A percentile compares a stretch with the other conserved stretches of the same genome.
Evolutionary conservation across 768 basidiomycete genomes (phyloP).

Genomic region (Suillus occidentalis): DNA sequence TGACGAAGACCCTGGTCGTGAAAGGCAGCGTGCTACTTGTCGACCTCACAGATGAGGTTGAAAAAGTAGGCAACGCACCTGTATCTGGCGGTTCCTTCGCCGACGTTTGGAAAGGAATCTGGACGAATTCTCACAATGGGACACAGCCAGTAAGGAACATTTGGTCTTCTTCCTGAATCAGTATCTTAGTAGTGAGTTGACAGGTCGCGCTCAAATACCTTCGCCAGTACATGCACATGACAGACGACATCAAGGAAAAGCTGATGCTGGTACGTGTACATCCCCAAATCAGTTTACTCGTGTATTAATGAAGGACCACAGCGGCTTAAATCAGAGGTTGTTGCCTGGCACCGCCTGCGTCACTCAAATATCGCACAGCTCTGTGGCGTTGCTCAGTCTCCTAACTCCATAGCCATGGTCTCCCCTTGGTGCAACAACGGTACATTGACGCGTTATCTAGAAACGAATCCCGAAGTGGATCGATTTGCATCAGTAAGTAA

Average conservation of each 20-base stretch:
- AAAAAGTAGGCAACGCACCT: constrained; percentile 44
- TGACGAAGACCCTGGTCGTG: constrained; percentile 55
- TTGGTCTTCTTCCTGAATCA: not conserved
- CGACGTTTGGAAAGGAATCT: constrained; percentile 60
- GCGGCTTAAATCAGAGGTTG: constrained; percentile 57
- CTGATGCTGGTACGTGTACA: constrained; percentile 42
- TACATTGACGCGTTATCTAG: constrained; percentile 50
- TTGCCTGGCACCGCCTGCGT: constrained; percentile 57
- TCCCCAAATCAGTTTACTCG: not conserved
- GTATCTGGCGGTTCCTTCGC: constrained; percentile 57
- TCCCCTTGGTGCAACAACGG: constrained; percentile 66
- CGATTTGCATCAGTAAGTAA: constrained; percentile 47
- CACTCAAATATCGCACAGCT: constrained; percentile 57
- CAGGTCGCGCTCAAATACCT: constrained; percentile 62
- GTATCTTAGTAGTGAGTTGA: not conserved
- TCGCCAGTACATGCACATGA: constrained; percentile 47
- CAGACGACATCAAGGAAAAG: constrained; percentile 50
- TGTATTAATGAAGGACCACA: constrained; percentile 20
- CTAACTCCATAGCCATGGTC: constrained; percentile 58
- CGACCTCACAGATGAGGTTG: constrained; percentile 58
- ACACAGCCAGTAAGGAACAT: constrained; percentile 22
- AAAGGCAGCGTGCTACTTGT: constrained; percentile 48
- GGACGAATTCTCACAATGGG: constrained; percentile 46
- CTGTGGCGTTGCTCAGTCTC: constrained; percentile 53
- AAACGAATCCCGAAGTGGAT: constrained; percentile 39